Percentiles rank a stretch among this genome's conserved stretches.
phyloP scores from a whole-genome alignment of 352 stramenopile genomes.

The Phytophthora sojae region DNA sequence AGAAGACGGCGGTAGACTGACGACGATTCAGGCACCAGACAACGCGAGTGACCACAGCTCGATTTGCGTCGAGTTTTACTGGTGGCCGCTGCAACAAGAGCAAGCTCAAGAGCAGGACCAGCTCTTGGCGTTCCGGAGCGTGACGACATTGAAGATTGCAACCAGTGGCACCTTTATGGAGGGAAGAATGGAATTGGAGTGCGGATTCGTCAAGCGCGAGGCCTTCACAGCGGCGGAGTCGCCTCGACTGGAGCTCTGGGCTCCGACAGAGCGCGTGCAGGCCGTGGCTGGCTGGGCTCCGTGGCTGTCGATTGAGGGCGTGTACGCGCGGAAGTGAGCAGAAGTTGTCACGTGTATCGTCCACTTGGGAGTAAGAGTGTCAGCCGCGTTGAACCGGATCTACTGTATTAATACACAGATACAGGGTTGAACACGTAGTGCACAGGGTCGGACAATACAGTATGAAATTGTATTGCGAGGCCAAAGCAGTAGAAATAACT shows the following conservation, averaged over 20 bases:
- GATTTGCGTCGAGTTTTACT: constrained; percentile 36
- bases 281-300: constrained; percentile 23
- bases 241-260: constrained; percentile 31
- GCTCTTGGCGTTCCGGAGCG: constrained; percentile 16
- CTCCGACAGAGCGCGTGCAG: constrained; percentile 24
- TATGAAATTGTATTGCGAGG: too few species aligned
- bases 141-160: constrained; percentile 19
- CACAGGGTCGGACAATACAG: too few species aligned
- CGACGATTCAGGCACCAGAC: not conserved
- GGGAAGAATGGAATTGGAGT: constrained; percentile 22
- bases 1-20: not conserved
- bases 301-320: constrained; percentile 24
- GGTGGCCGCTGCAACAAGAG: constrained; percentile 18
- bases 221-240: constrained; percentile 4
- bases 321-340: constrained; percentile 23
- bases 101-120: not conserved
- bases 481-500: too few species aligned
- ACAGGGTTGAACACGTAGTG: too few species aligned
- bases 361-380: not conserved
- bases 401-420: not conserved
- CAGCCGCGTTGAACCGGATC: not conserved
- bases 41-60: not conserved
- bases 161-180: constrained; percentile 21
- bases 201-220: constrained; percentile 16
- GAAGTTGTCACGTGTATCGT: constrained; percentile 12